Base-by-base conservation (phyloP, 805 yeast genomes). In the Cyberlindnera sargentensis region DNA sequence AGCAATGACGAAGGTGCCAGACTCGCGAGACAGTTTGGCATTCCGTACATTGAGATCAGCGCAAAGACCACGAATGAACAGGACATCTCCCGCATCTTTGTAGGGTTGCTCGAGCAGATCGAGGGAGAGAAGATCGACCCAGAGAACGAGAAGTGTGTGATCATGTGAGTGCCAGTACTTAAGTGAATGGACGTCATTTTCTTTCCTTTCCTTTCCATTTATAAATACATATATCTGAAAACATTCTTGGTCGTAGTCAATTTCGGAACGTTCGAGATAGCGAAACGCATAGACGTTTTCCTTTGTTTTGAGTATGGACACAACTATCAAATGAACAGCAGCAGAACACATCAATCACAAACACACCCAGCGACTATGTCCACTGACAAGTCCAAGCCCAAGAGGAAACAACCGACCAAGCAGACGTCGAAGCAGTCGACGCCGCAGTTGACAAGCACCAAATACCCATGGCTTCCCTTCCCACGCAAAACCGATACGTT, bases 51-150 rank as follows among this genome's bases (percentile, higher is more conserved):
- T 56, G 95, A 87, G 66, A 84, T 95, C 8, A 77, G 86, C 35
- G 95, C 95, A 15, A 82, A 89, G 55, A 78, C 83, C 47, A 79
- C 76, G 60, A 84, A 85, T 53, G 88, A 86, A 36, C 78, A 86
- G 56, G 85, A 87, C 57, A 86, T 87, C 30, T 63, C 54, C 15
- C 51, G 68, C 50, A 78, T 82, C 11, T 85, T 86, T 59, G 79
- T 82, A 49, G 63, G 70, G 32, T 68, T 85, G 50, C 66, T 79
- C 34, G 71, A 68, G 39, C 76, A 75, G 51, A 82, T 86, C 49
- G 93, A 84, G 60, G 66, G 68, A 46, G 70, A 72, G 44, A 81
- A 80, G 57, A 78, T 80, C 49, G 84, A 75, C 32, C 62, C 67
- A 7, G 31, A 44, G 36, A 36, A 30, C 35, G 79, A 75, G 43